A percentile compares a stretch with the other conserved stretches of the same genome.
phyloP scores from a whole-genome alignment of 2,329 filamentous ascomycete species.

The Fusarium domesticum region DNA sequence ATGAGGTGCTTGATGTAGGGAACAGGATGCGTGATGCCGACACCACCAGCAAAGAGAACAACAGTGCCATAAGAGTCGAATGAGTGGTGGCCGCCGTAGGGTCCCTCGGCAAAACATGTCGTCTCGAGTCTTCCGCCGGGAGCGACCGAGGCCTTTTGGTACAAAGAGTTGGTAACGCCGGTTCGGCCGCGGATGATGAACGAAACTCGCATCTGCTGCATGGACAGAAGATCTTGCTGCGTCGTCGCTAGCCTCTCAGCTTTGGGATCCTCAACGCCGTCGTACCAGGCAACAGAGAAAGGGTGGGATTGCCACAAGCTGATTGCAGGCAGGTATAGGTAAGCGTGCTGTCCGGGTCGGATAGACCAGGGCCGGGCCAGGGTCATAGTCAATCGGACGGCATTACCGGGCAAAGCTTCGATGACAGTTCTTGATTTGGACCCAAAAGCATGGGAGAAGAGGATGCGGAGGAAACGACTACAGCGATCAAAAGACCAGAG shows the following conservation, averaged over 20 bases:
- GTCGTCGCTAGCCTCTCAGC: constrained; percentile 58
- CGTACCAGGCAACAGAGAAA: constrained; percentile 76
- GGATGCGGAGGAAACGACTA: constrained; percentile 56
- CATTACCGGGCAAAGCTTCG: constrained; percentile 73
- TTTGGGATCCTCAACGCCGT: constrained; percentile 54
- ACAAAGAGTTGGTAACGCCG: constrained; percentile 69
- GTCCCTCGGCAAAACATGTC: constrained; percentile 69
- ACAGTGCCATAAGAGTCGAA: constrained; percentile 75
- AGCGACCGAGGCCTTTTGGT: constrained; percentile 61
- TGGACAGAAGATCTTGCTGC: constrained; percentile 55
- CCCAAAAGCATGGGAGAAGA: constrained; percentile 64
- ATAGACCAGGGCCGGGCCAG: constrained; percentile 76
- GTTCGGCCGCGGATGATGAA: constrained; percentile 72
- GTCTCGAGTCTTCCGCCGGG: constrained; percentile 61
- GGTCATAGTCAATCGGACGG: constrained; percentile 68
- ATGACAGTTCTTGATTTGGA: constrained; percentile 67
- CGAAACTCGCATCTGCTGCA: constrained; percentile 63
- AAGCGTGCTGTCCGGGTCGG: constrained; percentile 73
- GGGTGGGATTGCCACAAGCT: constrained; percentile 74
- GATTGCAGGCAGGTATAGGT: constrained; percentile 72
- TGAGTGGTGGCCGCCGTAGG: constrained; percentile 69
- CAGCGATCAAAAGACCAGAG: constrained; percentile 66
- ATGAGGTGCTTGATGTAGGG: constrained; percentile 73
- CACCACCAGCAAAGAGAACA: constrained; percentile 75
- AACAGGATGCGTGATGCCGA: constrained; percentile 77